A percentile compares a stretch with the other conserved stretches of the same genome.
Evolutionary conservation across 345 rosid species (phyloP).

Genomic region (Camelina hispida): DNA sequence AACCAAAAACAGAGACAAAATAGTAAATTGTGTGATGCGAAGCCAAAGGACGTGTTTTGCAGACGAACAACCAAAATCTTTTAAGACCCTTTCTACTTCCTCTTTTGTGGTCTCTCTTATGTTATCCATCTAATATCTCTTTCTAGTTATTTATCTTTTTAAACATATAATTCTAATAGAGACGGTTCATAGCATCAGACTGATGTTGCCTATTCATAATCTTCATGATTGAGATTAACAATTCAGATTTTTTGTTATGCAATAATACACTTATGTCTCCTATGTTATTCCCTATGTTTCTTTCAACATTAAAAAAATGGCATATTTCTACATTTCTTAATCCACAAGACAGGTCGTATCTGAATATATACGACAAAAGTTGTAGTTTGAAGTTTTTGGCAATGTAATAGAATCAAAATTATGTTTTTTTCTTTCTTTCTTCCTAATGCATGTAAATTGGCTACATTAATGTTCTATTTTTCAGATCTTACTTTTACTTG

Average conservation of each 20-base stretch:
- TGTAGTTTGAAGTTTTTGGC: not conserved
- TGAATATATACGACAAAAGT: slow-evolving; percentile 15
- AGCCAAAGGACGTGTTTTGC: slow-evolving; percentile 36
- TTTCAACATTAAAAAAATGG: not conserved
- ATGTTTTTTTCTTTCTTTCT: not conserved
- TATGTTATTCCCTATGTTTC: slow-evolving; percentile 21
- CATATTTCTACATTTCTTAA: not conserved
- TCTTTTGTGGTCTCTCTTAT: slow-evolving; percentile 35
- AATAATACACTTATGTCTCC: slow-evolving; percentile 14
- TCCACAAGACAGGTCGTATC: slow-evolving; percentile 11
- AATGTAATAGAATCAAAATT: not conserved
- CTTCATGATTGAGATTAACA: slow-evolving; percentile 28
- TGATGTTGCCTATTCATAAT: slow-evolving; percentile 37
- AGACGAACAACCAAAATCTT: slow-evolving; percentile 25
- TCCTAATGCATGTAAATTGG: slow-evolving; percentile 1
- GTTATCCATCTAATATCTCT: slow-evolving; percentile 21
- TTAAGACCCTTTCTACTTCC: not conserved
- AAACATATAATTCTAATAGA: slow-evolving; percentile 1
- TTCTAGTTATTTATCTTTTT: not conserved
- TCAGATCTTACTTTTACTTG: not conserved
- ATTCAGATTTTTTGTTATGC: slow-evolving; percentile 11
- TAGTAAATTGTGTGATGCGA: slow-evolving; percentile 36
- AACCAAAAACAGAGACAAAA: slow-evolving; percentile 43
- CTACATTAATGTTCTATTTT: not conserved
- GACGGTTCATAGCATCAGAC: slow-evolving; percentile 30